These are phyloP conservation scores for Gliomastix tumulicola DNA, from an alignment of 2,329 filamentous ascomycete genomes.

Conservation along the genomic window DNA sequence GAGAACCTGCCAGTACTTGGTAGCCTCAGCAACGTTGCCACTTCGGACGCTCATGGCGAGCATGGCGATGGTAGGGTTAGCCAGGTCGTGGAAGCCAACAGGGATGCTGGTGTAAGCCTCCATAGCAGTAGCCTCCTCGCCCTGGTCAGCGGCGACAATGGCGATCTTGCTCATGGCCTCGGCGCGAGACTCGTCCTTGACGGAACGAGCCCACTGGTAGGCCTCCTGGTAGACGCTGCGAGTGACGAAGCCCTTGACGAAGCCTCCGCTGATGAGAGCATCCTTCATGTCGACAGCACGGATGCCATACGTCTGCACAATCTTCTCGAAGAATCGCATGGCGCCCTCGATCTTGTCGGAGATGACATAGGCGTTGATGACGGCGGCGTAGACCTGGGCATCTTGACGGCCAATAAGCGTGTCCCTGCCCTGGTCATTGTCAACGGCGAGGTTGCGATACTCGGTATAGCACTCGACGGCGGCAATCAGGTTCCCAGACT, in stretches of 20 bases:
- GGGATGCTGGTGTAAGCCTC: conserved; percentile 57
- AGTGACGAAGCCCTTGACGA: conserved; percentile 72
- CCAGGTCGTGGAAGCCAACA: conserved; percentile 38
- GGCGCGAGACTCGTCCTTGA: conserved; percentile 51
- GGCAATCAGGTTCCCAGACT: conserved; percentile 71
- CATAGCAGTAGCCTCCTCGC: conserved; percentile 61
- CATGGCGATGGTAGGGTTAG: conserved; percentile 67
- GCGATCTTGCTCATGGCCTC: conserved; percentile 68
- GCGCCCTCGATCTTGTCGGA: conserved; percentile 77
- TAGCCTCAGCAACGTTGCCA: conserved; percentile 70
- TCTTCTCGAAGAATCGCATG: conserved; percentile 76
- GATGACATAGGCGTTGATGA: conserved; percentile 82
- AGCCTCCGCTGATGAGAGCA: conserved; percentile 63
- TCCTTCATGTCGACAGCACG: conserved; percentile 60
- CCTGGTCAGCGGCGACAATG: conserved; percentile 71
- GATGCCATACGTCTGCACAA: conserved; percentile 56
- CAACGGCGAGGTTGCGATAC: conserved; percentile 83
- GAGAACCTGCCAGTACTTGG: conserved; percentile 74
- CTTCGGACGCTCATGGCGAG: conserved; percentile 80
- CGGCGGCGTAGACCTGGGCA: conserved; percentile 79
- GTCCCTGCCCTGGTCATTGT: conserved; percentile 67
- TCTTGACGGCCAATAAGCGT: conserved; percentile 68
- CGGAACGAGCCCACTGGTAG: conserved; percentile 61
- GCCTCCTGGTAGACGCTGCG: conserved; percentile 66
- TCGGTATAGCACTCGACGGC: conserved; percentile 95